phyloP scores from a whole-genome alignment of 495 filamentous ascomycete genomes.

The Penicillium arizonense region DNA sequence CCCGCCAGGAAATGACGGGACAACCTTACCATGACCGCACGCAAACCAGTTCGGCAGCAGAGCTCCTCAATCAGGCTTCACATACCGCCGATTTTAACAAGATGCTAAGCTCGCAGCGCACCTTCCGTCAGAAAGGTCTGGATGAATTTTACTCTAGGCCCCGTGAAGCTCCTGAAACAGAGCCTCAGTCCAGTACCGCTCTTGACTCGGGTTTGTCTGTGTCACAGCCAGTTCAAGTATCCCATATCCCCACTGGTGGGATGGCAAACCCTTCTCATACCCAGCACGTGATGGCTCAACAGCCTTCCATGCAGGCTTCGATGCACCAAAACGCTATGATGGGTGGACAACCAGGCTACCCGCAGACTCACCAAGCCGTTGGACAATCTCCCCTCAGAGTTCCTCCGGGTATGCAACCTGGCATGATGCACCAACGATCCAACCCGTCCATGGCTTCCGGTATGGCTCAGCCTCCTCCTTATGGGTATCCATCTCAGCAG shows the following conservation, averaged over 20 bases:
- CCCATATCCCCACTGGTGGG: constrained; percentile 36
- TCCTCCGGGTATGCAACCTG: constrained; percentile 41
- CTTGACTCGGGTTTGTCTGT: constrained; percentile 48
- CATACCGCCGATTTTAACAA: constrained; percentile 92
- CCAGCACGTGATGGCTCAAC: constrained; percentile 39
- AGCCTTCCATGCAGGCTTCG: constrained; percentile 15
- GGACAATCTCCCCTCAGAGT: constrained; percentile 45
- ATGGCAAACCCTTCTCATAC: constrained; percentile 39
- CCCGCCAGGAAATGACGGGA: constrained; percentile 86
- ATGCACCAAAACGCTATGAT: constrained; percentile 29
- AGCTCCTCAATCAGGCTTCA: constrained; percentile 83
- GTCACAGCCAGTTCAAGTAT: constrained; percentile 46
- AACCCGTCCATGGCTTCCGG: constrained; percentile 40
- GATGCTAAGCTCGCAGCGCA: constrained; percentile 68
- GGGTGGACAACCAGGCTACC: constrained; percentile 32
- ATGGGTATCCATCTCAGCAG: constrained; percentile 44
- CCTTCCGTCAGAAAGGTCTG: constrained; percentile 70
- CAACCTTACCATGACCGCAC: constrained; percentile 85
- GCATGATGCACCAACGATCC: constrained; percentile 46
- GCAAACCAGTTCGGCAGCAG: constrained; percentile 73
- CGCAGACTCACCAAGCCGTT: constrained; percentile 39
- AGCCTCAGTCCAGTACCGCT: constrained; percentile 46
- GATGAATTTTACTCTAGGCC: constrained; percentile 74
- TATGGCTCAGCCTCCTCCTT: constrained; percentile 40
- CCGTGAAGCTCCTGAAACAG: constrained; percentile 66